Evolutionary conservation across 768 basidiomycete species (phyloP), one percentile per base, ranked within the genome.

Genomic region (Lanmaoa rubissima): DNA sequence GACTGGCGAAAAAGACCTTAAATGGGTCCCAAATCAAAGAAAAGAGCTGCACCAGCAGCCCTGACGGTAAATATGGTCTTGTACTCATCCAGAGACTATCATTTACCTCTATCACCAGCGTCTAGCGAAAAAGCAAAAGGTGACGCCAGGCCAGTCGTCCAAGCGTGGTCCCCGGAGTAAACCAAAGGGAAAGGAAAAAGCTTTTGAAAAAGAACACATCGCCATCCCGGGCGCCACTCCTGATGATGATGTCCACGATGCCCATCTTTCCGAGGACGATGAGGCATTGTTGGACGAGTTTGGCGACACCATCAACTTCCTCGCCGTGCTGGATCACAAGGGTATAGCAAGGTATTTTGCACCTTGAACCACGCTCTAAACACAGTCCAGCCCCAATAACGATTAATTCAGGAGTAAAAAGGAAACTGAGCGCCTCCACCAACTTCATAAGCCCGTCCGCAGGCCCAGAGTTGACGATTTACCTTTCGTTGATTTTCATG

Each of bases 271-370:
- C n/a, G 87, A 88, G 36, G 82, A 86, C 57, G 90, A 88, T 58
- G 73, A 86, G 35, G 82, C 81, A n/a, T 69, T 88, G 48, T 71
- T 92, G 26, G 75, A 82, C 53, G 82, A 86, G 62, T 90, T 85
- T 63, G 82, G 87, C 21, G 76, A 75, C 24, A 79, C 83, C 3
- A 78, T 79, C 35, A 75, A 78, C 34, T 98, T 98, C 73, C 73
- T 98, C 58, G 74, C 79, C 34, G 75, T 74, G 21, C 73, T 97
- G 52, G 93, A 98, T 71, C 79, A 81, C 58, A 84, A 83, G 62
- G 89, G 84, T n/a, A 89, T 98, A 55, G 79, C 90, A 59, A 81
- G 88, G 95, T 91, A 65, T 57, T 82, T 73, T 5, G 10, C 38
- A 42, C 14, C 32, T 52, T 17, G 17, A 38, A 5, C 28, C 28